These are phyloP conservation scores for Microcyclosporella mali DNA, from an alignment of 2,329 filamentous ascomycete genomes.

Conservation along the genomic window DNA sequence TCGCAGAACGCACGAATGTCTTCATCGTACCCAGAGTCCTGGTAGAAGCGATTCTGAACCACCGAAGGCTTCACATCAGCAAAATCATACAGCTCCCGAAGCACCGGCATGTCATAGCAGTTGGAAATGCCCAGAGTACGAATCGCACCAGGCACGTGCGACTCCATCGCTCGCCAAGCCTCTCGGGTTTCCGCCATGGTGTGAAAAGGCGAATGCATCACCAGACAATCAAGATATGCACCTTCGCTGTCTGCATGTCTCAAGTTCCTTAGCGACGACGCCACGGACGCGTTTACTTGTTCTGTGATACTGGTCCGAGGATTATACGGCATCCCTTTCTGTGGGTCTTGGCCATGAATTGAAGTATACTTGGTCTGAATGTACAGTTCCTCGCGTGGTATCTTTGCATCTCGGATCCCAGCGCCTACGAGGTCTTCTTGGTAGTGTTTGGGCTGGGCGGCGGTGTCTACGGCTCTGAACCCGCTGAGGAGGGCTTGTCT, in stretches of 20 bases:
- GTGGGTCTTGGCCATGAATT: conserved; percentile 53
- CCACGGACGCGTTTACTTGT: conserved; percentile 62
- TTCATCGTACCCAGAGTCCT: conserved; percentile 53
- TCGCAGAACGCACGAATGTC: conserved; percentile 53
- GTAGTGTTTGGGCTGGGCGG: conserved; percentile 72
- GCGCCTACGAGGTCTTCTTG: conserved; percentile 64
- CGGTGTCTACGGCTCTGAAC: conserved; percentile 70
- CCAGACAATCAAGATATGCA: conserved; percentile 51
- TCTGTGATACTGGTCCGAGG: conserved; percentile 51
- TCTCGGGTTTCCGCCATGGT: conserved; percentile 50
- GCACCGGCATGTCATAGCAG: conserved; percentile 48
- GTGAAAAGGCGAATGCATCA: conserved; percentile 54
- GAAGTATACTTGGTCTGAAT: conserved; percentile 82
- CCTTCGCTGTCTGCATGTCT: conserved; percentile 35
- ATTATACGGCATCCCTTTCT: conserved; percentile 55
- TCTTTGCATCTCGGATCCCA: conserved; percentile 58
- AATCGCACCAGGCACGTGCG: conserved; percentile 59
- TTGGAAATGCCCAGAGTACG: conserved; percentile 71
- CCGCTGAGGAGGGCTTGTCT: conserved; percentile 61
- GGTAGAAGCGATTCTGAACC: conserved; percentile 71
- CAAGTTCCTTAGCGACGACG: conserved; percentile 61
- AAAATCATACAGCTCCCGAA: conserved; percentile 48
- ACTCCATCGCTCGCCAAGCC: conserved; percentile 61
- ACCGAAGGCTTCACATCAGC: conserved; percentile 52
- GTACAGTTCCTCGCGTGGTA: conserved; percentile 58